phyloP scores from a whole-genome alignment of 148 eudicot genomes.

The Amaranthus cruentus region DNA sequence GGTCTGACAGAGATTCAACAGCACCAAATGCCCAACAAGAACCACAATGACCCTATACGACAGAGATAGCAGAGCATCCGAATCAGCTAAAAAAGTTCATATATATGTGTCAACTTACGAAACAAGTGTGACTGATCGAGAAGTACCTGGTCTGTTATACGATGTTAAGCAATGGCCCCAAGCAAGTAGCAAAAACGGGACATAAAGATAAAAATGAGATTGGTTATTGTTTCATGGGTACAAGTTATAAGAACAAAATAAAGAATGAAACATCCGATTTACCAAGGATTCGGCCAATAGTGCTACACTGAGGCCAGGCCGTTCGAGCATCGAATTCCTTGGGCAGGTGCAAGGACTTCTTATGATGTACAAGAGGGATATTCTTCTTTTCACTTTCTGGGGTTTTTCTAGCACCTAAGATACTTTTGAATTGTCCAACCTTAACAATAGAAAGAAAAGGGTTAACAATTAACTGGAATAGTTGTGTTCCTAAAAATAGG shows the following conservation, averaged over 20 bases:
- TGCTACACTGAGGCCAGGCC: constrained; percentile 79
- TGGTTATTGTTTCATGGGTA: constrained; percentile 11
- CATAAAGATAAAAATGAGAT: constrained; percentile 1
- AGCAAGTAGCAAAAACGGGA: not conserved
- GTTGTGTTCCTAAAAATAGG: not conserved
- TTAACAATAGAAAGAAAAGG: constrained; percentile 18
- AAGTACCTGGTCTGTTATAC: constrained; percentile 23
- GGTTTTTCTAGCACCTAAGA: constrained; percentile 71
- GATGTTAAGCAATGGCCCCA: constrained; percentile 2
- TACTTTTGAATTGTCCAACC: constrained; percentile 82
- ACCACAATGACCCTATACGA: constrained; percentile 88
- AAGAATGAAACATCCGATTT: constrained; percentile 25
- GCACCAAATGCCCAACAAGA: constrained; percentile 99
- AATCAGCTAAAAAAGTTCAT: constrained; percentile 1
- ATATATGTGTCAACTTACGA: not conserved
- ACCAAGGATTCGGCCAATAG: constrained; percentile 80
- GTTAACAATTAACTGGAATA: not conserved
- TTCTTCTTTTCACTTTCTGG: constrained; percentile 41
- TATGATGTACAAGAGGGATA: constrained; percentile 51
- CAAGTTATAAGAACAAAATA: not conserved
- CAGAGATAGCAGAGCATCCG: constrained; percentile 8
- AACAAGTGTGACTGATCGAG: not conserved
- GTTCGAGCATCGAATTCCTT: constrained; percentile 70
- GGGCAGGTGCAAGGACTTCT: constrained; percentile 52
- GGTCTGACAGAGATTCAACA: constrained; percentile 82